Evolutionary conservation across 2,329 filamentous ascomycete genomes (phyloP).

Genomic region (Cytospora schulzeri): DNA sequence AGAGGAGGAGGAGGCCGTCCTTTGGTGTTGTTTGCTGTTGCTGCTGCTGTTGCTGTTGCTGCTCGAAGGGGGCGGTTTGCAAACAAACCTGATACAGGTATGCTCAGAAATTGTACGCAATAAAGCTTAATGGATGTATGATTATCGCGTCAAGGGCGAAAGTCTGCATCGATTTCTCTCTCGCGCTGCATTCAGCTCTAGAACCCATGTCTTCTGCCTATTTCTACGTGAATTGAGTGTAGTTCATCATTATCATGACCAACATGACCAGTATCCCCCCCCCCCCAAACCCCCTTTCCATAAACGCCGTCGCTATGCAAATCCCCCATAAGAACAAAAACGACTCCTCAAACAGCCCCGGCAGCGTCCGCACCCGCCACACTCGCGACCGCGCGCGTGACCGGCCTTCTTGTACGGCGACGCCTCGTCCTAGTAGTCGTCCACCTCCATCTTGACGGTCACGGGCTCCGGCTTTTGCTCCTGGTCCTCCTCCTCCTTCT

Average conservation of each 20-base stretch:
- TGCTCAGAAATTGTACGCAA: conserved; percentile 14
- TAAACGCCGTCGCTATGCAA: conserved; percentile 31
- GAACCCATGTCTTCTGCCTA: not conserved
- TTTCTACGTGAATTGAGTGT: not conserved
- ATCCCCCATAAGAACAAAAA: conserved; percentile 5
- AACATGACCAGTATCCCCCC: not conserved
- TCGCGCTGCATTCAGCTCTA: not conserved
- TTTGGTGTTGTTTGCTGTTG: too few relatives aligned
- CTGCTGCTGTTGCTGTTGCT: not conserved
- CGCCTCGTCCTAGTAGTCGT: conserved; percentile 41
- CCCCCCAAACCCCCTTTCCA: not conserved
- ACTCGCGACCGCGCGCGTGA: not conserved
- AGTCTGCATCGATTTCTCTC: conserved; percentile 17
- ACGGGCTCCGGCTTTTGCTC: too few relatives aligned
- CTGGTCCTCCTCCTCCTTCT: too few relatives aligned
- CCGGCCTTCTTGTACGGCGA: conserved; percentile 9
- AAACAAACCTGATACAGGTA: not conserved
- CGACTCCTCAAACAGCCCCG: conserved; percentile 14
- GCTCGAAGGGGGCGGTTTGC: not conserved
- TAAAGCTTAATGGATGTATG: conserved; percentile 26
- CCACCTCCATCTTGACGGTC: conserved; percentile 49
- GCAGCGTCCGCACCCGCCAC: conserved; percentile 1
- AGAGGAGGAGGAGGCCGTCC: too few relatives aligned
- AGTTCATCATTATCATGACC: not conserved
- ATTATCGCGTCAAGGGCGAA: not conserved